Evolutionary conservation across 1,284 basidiomycete species (phyloP), one percentile per base, ranked within the genome.

Genomic region (Tremellales sp.): DNA sequence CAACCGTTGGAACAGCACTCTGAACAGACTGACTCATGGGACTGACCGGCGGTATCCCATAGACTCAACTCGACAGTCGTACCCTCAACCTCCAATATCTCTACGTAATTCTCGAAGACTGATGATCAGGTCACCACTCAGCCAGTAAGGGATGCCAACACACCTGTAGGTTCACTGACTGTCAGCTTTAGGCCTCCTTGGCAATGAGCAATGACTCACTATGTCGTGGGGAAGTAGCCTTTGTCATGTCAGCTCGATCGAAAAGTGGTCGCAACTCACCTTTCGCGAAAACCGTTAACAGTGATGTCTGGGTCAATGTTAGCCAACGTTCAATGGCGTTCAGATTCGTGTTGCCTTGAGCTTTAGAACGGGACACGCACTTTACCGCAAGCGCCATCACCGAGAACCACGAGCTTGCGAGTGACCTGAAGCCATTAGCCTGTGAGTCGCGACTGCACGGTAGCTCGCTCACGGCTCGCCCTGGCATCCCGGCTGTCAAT

Each of bases 31-130:
- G 44, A 46, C 49, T n/a, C n/a, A n/a, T n/a, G n/a, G n/a, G n/a
- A 76, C 82, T 59, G 64, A 89, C 90, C 90, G 33, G 93, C 93
- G 36, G 93, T 97, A 70, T 97, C 94, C 93, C 93, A 97, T 51
- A 97, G 69, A 64, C 89, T 89, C 43, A 97, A 77, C 67, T 97
- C 93, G 11, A 97, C 84, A 19, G 81, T 69, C 58, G 87, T 84
- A 27, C 87, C 87, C 51, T 92, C 89, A 22, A 96, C 81, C 54
- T 80, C 80, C 41, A 91, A 73, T 57, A 88, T 85, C 67, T 92
- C 87, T 5, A 93, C 88, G 64, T 92, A 91, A 75, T 93, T 93
- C 72, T 94, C 90, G 58, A 93, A 92, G 8, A 91, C 67, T 64
- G 33, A 27, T 62, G 29, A 36, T 47, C 35, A 40, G 45, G n/a